These are phyloP conservation scores for Arachis monticola DNA, from an alignment of 331 rosid genomes.

Conservation along the genomic window DNA sequence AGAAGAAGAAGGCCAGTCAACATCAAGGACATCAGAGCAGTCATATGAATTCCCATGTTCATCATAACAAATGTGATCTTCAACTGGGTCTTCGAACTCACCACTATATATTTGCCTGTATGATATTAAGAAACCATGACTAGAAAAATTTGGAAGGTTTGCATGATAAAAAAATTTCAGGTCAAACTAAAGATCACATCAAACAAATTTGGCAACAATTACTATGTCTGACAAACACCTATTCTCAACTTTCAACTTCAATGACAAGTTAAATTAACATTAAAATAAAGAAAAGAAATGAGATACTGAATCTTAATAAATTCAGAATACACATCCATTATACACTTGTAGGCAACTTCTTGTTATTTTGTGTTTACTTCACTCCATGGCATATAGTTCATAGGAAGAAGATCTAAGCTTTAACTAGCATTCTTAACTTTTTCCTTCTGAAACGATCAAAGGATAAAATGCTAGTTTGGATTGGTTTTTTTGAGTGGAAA, in stretches of 20 bases:
- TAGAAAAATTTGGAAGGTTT: conserved; percentile 14
- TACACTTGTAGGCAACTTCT: background rate
- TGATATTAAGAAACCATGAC: conserved; percentile 43
- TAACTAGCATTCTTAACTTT: background rate
- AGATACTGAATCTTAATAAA: background rate
- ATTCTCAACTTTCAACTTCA: background rate
- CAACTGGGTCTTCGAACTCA: conserved; percentile 57
- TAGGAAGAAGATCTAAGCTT: background rate
- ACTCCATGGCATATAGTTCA: background rate
- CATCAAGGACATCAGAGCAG: conserved; percentile 77
- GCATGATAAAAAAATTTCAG: conserved; percentile 20
- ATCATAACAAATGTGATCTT: conserved; percentile 61
- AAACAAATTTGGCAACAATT: background rate
- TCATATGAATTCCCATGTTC: conserved; percentile 72
- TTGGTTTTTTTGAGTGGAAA: too few relatives aligned
- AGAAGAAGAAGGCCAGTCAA: conserved; percentile 85
- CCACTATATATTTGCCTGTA: conserved; percentile 54
- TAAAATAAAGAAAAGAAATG: background rate
- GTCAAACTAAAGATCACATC: conserved; percentile 14
- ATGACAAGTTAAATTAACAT: background rate
- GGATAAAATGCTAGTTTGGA: background rate
- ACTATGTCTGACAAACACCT: background rate
- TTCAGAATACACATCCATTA: background rate
- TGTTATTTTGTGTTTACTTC: background rate
- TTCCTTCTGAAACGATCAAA: background rate